Percentiles rank a stretch among this genome's conserved stretches.
Conservation (phyloP, 2,329 filamentous ascomycete genomes). For the Trichoderma brevicompactum region DNA sequence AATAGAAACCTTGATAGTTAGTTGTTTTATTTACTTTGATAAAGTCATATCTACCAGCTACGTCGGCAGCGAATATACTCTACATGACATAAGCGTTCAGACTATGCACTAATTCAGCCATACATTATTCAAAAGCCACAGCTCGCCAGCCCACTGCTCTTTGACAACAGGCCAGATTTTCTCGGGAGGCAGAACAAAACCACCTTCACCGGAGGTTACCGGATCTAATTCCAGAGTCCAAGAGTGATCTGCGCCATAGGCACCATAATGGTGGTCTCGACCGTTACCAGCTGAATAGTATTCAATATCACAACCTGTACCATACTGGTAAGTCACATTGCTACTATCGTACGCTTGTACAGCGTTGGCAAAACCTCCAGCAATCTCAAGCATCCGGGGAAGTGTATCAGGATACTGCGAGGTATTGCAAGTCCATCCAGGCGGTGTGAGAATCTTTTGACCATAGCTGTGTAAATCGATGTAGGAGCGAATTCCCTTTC, state of each 20-base stretch:
- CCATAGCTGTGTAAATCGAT: constrained; percentile 21
- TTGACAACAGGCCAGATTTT: constrained; percentile 17
- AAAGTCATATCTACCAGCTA: too few species aligned
- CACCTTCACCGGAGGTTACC: constrained; percentile 3
- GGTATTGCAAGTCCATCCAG: constrained; percentile 20
- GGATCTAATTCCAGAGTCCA: constrained; percentile 23
- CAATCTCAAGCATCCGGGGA: constrained; percentile 11
- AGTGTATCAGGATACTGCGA: constrained; percentile 11
- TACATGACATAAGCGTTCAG: neutral
- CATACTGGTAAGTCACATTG: constrained; percentile 22
- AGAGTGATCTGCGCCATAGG: constrained; percentile 10
- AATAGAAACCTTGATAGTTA: too few species aligned
- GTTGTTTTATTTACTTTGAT: too few species aligned
- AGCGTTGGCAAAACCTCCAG: constrained; percentile 16
- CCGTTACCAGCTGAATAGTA: constrained; percentile 22
- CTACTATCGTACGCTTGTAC: constrained; percentile 12
- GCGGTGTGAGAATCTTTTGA: constrained; percentile 16
- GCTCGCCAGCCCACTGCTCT: constrained; percentile 14
- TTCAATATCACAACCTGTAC: constrained; percentile 20
- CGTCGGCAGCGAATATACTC: neutral
- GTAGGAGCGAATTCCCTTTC: constrained; percentile 16
- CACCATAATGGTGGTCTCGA: constrained; percentile 20
- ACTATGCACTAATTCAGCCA: constrained; percentile 6
- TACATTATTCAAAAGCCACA: constrained; percentile 17
- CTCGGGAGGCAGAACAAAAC: constrained; percentile 16